Conservation (phyloP, 176 grass and related monocot species). For the Ensete ventricosum region DNA sequence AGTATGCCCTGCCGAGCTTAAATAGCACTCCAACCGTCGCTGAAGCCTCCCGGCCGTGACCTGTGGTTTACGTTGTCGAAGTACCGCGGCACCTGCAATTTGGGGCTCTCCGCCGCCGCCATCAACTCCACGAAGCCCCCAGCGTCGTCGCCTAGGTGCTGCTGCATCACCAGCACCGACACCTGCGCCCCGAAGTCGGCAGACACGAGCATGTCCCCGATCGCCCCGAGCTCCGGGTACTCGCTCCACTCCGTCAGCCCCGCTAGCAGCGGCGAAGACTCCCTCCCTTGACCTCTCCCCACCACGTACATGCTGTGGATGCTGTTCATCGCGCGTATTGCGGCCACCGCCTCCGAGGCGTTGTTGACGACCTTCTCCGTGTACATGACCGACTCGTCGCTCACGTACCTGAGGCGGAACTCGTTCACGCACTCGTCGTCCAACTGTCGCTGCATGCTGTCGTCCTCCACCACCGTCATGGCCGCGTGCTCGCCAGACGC, state of each 20-base stretch:
- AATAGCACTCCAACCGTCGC: neutral
- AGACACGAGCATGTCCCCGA: conserved; percentile 17
- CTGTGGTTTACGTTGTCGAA: neutral
- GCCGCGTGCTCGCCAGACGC: neutral
- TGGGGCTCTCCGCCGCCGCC: neutral
- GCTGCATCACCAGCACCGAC: conserved; percentile 18
- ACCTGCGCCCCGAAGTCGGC: neutral
- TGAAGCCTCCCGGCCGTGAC: neutral
- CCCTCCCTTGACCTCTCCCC: conserved; percentile 1
- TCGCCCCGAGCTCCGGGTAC: conserved; percentile 7
- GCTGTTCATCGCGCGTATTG: neutral
- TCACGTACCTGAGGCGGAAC: conserved; percentile 1
- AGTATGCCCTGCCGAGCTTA: neutral
- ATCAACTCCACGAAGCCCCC: neutral
- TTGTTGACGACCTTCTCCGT: conserved; percentile 7
- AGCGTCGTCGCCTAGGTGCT: neutral
- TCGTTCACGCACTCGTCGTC: conserved; percentile 9
- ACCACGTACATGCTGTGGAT: conserved; percentile 11
- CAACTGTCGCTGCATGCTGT: neutral
- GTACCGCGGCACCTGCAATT: neutral
- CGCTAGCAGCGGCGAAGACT: conserved; percentile 1
- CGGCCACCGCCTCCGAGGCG: conserved; percentile 10
- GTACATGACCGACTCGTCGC: neutral
- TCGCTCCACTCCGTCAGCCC: conserved; percentile 13
- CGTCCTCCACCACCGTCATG: neutral